These are phyloP conservation scores for Forsythia suspensa DNA, from an alignment of 257 asterid species.

Conservation along the genomic window DNA sequence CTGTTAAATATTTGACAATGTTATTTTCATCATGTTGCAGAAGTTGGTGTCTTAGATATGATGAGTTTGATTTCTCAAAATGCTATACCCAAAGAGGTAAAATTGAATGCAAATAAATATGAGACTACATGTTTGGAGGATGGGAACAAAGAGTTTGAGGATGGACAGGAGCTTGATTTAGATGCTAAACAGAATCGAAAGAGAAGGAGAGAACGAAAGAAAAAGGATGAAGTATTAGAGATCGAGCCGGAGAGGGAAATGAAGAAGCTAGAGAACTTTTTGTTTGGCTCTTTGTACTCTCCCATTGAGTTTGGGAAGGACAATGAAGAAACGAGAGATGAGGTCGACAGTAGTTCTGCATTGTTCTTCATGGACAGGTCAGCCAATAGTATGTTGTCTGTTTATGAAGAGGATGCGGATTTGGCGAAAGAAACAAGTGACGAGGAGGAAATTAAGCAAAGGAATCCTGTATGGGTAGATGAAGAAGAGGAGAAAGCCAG, in stretches of 20 bases:
- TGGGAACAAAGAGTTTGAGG: slow-evolving; percentile 34
- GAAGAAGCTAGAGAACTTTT: slow-evolving; percentile 58
- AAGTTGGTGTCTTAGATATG: slow-evolving; percentile 29
- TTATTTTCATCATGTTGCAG: slow-evolving; percentile 17
- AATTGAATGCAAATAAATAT: slow-evolving; percentile 33
- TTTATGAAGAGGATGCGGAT: slow-evolving; percentile 56
- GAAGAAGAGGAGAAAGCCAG: slow-evolving; percentile 79
- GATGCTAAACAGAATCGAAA: slow-evolving; percentile 32
- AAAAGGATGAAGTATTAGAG: slow-evolving; percentile 32
- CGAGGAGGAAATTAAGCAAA: slow-evolving; percentile 25
- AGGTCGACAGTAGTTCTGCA: slow-evolving; percentile 44
- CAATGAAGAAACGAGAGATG: slow-evolving; percentile 41
- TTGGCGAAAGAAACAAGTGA: slow-evolving; percentile 25
- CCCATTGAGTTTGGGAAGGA: slow-evolving; percentile 63
- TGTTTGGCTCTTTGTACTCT: slow-evolving; percentile 71
- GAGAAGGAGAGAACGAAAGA: slow-evolving; percentile 48
- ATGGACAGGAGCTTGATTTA: slow-evolving; percentile 16
- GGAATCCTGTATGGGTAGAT: slow-evolving; percentile 79
- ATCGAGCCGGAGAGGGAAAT: slow-evolving; percentile 65
- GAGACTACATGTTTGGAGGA: slow-evolving; percentile 26
- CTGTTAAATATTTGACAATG: background rate
- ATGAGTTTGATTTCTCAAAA: slow-evolving; percentile 81
- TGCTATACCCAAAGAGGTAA: slow-evolving; percentile 40
- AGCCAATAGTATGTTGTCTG: slow-evolving; percentile 54
- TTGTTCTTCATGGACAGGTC: slow-evolving; percentile 66